phyloP scores from a whole-genome alignment of 345 rosid species.

The Citrus sp. region DNA sequence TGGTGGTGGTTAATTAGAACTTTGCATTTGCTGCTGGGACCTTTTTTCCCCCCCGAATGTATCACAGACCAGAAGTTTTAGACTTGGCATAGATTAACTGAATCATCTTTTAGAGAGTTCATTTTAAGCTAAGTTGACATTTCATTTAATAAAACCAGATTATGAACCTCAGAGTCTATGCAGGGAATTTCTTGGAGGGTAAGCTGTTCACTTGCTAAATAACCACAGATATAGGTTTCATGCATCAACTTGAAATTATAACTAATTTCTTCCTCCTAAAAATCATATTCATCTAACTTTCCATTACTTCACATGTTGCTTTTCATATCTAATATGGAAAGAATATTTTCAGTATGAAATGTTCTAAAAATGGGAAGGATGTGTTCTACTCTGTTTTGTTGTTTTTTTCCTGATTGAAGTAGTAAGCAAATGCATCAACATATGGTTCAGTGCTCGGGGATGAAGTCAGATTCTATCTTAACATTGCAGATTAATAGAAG shows the following conservation, averaged over 20 bases:
- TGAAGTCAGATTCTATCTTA: constrained; percentile 5
- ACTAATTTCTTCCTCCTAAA: neutral
- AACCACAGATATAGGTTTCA: neutral
- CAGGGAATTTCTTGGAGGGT: neutral
- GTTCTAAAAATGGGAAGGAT: neutral
- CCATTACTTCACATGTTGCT: neutral
- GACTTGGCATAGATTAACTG: no score
- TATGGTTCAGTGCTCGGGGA: neutral
- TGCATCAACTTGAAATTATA: neutral
- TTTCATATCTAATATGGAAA: neutral
- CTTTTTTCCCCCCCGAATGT: neutral
- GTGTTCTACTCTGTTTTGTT: neutral
- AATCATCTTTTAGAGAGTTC: neutral
- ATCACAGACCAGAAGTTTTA: neutral
- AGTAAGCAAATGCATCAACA: neutral
- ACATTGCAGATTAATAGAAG: constrained; percentile 81
- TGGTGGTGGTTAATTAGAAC: neutral
- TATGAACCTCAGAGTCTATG: neutral
- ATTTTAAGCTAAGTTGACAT: neutral
- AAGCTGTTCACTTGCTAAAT: neutral
- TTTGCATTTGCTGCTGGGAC: neutral
- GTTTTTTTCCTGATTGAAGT: constrained; percentile 8
- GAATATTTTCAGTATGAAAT: neutral
- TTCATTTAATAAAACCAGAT: neutral
- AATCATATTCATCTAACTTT: neutral